These are phyloP conservation scores for Tardiomyces digboiensis DNA, from an alignment of 1,139 yeast genomes.

Conservation along the genomic window DNA sequence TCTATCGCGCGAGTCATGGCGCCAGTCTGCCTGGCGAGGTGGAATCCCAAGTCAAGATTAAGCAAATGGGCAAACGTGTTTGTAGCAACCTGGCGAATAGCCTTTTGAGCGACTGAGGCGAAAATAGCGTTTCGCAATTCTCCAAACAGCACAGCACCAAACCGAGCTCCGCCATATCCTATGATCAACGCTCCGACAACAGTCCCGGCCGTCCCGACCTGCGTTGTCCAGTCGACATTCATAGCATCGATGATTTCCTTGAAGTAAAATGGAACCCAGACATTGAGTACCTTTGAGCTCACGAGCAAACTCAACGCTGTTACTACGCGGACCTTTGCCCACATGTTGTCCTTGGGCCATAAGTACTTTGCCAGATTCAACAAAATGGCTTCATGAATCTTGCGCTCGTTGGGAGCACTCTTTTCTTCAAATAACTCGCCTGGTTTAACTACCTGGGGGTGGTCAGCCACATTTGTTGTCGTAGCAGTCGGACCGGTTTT, in stretches of 20 bases:
- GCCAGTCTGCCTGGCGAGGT: constrained; percentile 87
- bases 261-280: constrained; percentile 93
- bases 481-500: no score
- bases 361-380: constrained; percentile 52
- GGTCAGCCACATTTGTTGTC: neutral
- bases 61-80: constrained; percentile 80
- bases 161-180: constrained; percentile 90
- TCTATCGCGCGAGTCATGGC: constrained; percentile 95
- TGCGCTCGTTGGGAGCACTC: neutral
- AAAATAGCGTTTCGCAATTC: constrained; percentile 91
- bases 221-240: constrained; percentile 79
- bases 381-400: constrained; percentile 14
- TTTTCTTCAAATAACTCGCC: neutral
- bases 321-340: constrained; percentile 66
- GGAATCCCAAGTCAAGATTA: constrained; percentile 83
- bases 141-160: constrained; percentile 91
- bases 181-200: constrained; percentile 66
- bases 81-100: constrained; percentile 83
- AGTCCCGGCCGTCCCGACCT: constrained; percentile 44
- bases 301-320: constrained; percentile 65
- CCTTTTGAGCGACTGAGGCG: constrained; percentile 92
- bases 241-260: constrained; percentile 82
- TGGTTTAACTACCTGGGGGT: neutral
- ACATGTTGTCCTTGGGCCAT: constrained; percentile 76
- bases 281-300: constrained; percentile 76